A percentile compares a stretch with the other conserved stretches of the same genome.
Conservation (phyloP, 2,329 filamentous ascomycete species). For the Dactylellina parvicollis region DNA sequence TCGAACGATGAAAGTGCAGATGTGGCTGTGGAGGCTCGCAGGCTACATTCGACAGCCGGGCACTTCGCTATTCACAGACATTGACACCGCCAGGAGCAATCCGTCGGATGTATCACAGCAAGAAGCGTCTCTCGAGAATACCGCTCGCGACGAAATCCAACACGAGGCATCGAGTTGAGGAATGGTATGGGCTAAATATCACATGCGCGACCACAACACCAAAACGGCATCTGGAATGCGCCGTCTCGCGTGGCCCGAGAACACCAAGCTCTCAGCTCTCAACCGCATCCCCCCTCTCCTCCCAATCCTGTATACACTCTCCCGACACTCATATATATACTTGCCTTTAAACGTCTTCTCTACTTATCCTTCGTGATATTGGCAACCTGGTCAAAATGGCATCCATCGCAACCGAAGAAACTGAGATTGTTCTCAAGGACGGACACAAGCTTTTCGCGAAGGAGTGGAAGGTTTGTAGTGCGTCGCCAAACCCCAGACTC, state of each 20-base stretch:
- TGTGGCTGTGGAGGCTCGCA: conserved; percentile 56
- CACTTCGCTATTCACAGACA: conserved; percentile 24
- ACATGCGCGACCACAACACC: conserved; percentile 37
- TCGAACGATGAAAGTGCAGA: conserved; percentile 52
- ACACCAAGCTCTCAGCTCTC: conserved; percentile 30
- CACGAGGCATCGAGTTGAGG: conserved; percentile 9
- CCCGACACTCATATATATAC: background rate
- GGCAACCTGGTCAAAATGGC: conserved; percentile 22
- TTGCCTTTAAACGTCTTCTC: background rate
- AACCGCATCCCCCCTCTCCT: conserved; percentile 4
- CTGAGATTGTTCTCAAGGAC: conserved; percentile 66
- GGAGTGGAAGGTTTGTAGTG: conserved; percentile 67
- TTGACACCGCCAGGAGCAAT: background rate
- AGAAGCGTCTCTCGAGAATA: background rate
- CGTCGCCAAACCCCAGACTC: conserved; percentile 23
- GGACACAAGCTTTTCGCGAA: conserved; percentile 70
- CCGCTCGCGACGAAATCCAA: too few relatives aligned
- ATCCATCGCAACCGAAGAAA: conserved; percentile 65
- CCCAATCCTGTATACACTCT: conserved; percentile 2
- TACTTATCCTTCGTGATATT: conserved; percentile 3
- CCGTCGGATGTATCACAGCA: background rate
- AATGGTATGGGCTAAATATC: conserved; percentile 11
- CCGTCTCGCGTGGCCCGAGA: conserved; percentile 31
- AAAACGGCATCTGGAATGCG: background rate
- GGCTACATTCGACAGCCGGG: conserved; percentile 48